These are phyloP conservation scores for Penicillium angulare DNA, from an alignment of 495 filamentous ascomycete genomes.

Conservation along the genomic window DNA sequence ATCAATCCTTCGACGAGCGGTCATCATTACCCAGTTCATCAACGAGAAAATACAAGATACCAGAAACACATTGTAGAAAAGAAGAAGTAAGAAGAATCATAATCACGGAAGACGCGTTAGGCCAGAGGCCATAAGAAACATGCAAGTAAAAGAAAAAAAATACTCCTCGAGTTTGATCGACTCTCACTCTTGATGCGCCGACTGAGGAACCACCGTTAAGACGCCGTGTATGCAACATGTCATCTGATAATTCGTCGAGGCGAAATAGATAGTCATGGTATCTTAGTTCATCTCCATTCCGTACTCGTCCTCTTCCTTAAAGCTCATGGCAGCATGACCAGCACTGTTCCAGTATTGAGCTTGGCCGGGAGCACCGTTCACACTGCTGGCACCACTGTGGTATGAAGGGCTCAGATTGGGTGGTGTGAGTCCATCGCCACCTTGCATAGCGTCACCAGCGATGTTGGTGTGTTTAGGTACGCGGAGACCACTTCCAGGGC, in stretches of 20 bases:
- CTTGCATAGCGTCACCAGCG: constrained; percentile 70
- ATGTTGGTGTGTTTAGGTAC: constrained; percentile 93
- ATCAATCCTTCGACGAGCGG: not conserved
- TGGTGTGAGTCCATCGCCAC: constrained; percentile 47
- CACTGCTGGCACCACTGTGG: constrained; percentile 56
- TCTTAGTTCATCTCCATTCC: constrained; percentile 71
- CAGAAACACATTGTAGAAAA: not conserved
- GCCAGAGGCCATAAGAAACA: constrained; percentile 16
- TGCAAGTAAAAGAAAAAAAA: constrained; percentile 13
- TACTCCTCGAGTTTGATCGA: constrained; percentile 17
- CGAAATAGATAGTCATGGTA: constrained; percentile 1
- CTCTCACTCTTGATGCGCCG: constrained; percentile 36
- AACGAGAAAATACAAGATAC: not conserved
- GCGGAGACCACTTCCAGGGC: constrained; percentile 78
- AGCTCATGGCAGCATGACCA: constrained; percentile 63
- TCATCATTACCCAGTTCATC: not conserved
- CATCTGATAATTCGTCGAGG: constrained; percentile 20
- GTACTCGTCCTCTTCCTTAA: constrained; percentile 93
- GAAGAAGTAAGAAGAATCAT: not conserved
- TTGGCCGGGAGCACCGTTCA: constrained; percentile 50
- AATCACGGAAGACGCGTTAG: constrained; percentile 1
- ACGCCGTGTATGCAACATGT: constrained; percentile 46
- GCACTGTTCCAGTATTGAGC: constrained; percentile 71
- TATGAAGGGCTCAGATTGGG: constrained; percentile 72
- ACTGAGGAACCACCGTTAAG: constrained; percentile 25